Base-by-base conservation (phyloP, 176 grass and related monocot species). In the Eleusine coracana region DNA sequence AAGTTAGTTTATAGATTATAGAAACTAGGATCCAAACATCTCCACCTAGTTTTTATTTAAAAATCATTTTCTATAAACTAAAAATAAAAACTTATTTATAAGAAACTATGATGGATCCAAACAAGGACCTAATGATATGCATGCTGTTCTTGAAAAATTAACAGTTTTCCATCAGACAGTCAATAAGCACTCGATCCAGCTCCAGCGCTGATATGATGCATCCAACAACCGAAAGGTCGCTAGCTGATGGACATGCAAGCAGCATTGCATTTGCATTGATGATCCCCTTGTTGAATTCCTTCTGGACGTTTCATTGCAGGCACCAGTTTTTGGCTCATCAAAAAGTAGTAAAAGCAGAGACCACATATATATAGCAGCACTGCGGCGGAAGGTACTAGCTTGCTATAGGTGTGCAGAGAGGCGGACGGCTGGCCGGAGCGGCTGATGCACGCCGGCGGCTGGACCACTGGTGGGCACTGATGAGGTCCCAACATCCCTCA, bases 261-360 rank as follows among this genome's bases (percentile, higher is more conserved):
- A 27, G 58, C 58, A 27, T 9, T 3, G 9, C 17, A 18, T 7
- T 10, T 25, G 56, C 21, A 29, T 37, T 66, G 7, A 56, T 36
- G 62, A 66, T 66, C 31, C 31, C 10, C 28, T 38, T 67, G 65
- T 36, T 39, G 65, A 67, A 38, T 38, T 9, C 65, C 12, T 65
- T 65, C 12, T 65, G 28, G 62, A 34, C 13, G 16, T 54, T 48
- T 37, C 36, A 14, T 38, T 27, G 71, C 48, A 75, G 31, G 50
- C 50, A 56, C 28, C 49, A 6, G 16, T 21, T 38, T 56, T 55
- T n/a, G 11, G 72, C 16, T 6, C 28, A 55, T 39, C 31, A 56
- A 25, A 76, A 69, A 58, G 52, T 59, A 58, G 52, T 59, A 60
- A 76, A 76, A 76, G 73, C 20, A 5, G 52, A 76, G 54, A 40